Base-by-base conservation (phyloP, 331 rosid genomes). In the Malus hybrid region DNA sequence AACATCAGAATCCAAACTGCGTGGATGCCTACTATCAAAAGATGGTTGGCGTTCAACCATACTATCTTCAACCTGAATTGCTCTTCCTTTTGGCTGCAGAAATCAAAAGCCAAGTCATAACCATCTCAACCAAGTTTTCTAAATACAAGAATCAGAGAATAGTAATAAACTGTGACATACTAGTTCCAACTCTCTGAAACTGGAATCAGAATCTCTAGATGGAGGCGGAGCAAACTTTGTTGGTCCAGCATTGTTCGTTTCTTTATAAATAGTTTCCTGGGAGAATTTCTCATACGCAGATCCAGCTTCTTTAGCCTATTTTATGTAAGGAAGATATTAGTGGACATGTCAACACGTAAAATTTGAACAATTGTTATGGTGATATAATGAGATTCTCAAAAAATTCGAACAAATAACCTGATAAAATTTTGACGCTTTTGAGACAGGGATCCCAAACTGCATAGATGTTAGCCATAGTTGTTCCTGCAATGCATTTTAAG, bases 41-140 rank as follows among this genome's bases (percentile, higher is more conserved):
- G 96, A 87, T 65, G 96, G 93, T 78, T 79, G 89, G 33, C 93
- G 96, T 75, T 91, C 96, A 73, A 74, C 60, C 65, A 42, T 50
- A 67, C 89, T 75, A 67, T 86, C 83, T 78, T 87, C 90, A 62
- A 91, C 90, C 81, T 82, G 89, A 78, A 91, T 91, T 77, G 93
- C 90, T 66, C 84, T 84, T 4, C 96, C 93, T 80, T 78, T 85
- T 53, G 89, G 93, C 96, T 89, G 84, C 64, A 77, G 74, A 72
- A 71, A 85, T 65, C 68, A 84, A 68, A 82, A 63, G 70, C 78
- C 44, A 79, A 75, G 72, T 66, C 73, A 56, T 48, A 78, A 66
- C 30, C 66, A 42, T 46, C 55, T 36, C 68, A 72, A 74, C 44
- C 22, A 66, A 78, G 33, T 61, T 58, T 58, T 74, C 72, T 60